Evolutionary conservation across 768 basidiomycete genomes (phyloP), one percentile per base, ranked within the genome.

Genomic region (Termitomyces sp.): DNA sequence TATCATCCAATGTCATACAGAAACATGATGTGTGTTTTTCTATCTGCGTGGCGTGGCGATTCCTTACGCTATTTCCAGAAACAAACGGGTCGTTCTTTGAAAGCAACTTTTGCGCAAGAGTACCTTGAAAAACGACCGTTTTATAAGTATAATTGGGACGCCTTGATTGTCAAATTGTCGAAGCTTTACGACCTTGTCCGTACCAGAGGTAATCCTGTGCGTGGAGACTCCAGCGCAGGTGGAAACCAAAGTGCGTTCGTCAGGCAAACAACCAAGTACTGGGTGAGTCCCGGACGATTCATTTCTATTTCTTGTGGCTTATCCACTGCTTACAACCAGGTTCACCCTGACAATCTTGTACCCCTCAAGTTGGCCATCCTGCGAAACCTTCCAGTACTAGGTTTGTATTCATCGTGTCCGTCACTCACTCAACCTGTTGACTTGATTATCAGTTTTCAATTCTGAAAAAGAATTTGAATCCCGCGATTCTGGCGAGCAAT

Each of bases 251-350:
- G 92, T 66, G 97, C 96, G 2, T 99, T 99, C 69, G 92, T 98
- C n/a, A 77, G 97, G 45, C 95, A 97, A 74, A 99, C 97, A 38
- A 98, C 97, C 11, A 99, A 99, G 72, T 99, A 99, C 70, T 99
- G 97, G 97, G 96, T 92, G 71, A 56, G 73, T 68, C 17, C n/a
- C n/a, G 38, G 11, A 29, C 38, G 43, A 25, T 31, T 12, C 5
- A 34, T 45, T 3, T 34, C 29, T 15, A 20, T 38, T 51, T 20
- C 5, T 45, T 36, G 11, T 55, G 20, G 38, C 31, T 25, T 1
- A 49, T 36, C 31, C 7, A 43, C 12, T 2, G 8, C 40, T 32
- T 38, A 7, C 20, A 38, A 25, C 14, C 36, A 84, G 83, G 83
- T 96, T 3, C 96, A 98, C 72, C 91, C 90, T 1, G 96, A 98